A percentile compares a stretch with the other conserved stretches of the same genome.
Evolutionary conservation across 441 rosid species (phyloP).

Genomic region (Iberis amara): DNA sequence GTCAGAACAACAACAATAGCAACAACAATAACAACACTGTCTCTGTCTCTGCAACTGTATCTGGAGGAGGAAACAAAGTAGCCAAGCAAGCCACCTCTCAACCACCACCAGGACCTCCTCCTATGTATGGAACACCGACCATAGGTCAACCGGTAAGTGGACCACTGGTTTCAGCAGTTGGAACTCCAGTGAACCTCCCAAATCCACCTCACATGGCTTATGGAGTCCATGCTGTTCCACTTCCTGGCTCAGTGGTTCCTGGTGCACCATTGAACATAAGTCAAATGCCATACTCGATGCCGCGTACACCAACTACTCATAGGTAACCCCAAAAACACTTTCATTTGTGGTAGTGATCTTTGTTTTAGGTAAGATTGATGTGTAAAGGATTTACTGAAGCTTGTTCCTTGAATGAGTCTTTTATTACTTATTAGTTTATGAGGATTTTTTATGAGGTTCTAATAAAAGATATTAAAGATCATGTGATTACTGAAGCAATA

Average conservation of each 20-base stretch:
- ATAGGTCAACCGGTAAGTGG: slow-evolving; percentile 88
- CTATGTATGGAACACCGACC: slow-evolving; percentile 44
- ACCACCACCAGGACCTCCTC: slow-evolving; percentile 48
- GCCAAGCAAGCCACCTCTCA: slow-evolving; percentile 54
- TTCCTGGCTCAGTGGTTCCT: slow-evolving; percentile 65
- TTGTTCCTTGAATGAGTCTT: slow-evolving; percentile 32
- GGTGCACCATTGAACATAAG: slow-evolving; percentile 74
- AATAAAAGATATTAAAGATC: slow-evolving; percentile 25
- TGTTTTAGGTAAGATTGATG: slow-evolving; percentile 33
- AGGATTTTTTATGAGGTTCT: slow-evolving; percentile 21
- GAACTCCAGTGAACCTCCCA: slow-evolving; percentile 84
- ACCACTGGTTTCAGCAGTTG: slow-evolving; percentile 79
- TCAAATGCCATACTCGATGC: slow-evolving; percentile 67
- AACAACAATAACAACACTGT: slow-evolving; percentile 17
- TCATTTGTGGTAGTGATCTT: slow-evolving; percentile 25
- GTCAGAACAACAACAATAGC: slow-evolving; percentile 53
- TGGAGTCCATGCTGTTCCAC: slow-evolving; percentile 66
- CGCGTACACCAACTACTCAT: slow-evolving; percentile 60
- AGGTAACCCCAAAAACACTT: slow-evolving; percentile 40
- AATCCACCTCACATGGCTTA: slow-evolving; percentile 70
- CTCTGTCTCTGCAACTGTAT: slow-evolving; percentile 35
- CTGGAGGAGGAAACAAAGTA: slow-evolving; percentile 54
- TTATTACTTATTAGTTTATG: slow-evolving; percentile 25
- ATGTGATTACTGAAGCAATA: slow-evolving; percentile 15
- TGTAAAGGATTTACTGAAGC: slow-evolving; percentile 43